A percentile compares a stretch with the other conserved stretches of the same genome.
Conservation (phyloP, 1,284 basidiomycete species). For the Schizopora paradoxa region DNA sequence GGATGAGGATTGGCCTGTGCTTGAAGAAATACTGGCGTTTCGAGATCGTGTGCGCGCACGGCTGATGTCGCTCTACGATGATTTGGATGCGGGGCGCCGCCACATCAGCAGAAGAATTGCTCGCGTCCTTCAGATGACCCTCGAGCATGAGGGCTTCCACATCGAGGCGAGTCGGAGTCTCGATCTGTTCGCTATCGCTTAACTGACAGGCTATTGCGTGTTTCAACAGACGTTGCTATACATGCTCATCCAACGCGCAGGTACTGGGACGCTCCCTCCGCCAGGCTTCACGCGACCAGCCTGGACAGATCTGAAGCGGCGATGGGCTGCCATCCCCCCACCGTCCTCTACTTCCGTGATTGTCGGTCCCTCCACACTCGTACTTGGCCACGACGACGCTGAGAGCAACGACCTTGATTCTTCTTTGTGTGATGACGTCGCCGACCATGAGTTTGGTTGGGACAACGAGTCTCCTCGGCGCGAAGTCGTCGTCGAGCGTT, state of each 20-base stretch:
- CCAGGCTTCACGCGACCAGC: constrained; percentile 68
- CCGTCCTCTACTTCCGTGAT: constrained; percentile 42
- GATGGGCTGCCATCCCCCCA: constrained; percentile 55
- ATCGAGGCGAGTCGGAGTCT: constrained; percentile 47
- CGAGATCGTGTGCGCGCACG: constrained; percentile 69
- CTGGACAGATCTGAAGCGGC: constrained; percentile 64
- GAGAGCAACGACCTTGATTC: constrained; percentile 62
- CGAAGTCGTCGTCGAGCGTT: constrained; percentile 47
- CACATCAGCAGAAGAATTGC: constrained; percentile 62
- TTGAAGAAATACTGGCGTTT: constrained; percentile 74
- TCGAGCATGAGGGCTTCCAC: constrained; percentile 86
- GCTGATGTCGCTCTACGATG: constrained; percentile 67
- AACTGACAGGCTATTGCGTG: neutral
- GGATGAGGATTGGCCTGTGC: constrained; percentile 83
- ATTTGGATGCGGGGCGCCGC: constrained; percentile 56
- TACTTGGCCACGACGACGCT: constrained; percentile 80
- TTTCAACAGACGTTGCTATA: constrained; percentile 76
- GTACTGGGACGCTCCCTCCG: constrained; percentile 75
- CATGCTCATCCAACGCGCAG: constrained; percentile 84
- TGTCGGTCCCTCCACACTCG: constrained; percentile 57
- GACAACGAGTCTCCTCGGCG: constrained; percentile 86
- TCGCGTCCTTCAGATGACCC: constrained; percentile 83
- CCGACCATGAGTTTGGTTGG: constrained; percentile 85
- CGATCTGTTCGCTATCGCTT: neutral
- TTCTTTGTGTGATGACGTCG: constrained; percentile 28